phyloP scores from a whole-genome alignment of 1,284 basidiomycete genomes.

The Inonotus hispidus region DNA sequence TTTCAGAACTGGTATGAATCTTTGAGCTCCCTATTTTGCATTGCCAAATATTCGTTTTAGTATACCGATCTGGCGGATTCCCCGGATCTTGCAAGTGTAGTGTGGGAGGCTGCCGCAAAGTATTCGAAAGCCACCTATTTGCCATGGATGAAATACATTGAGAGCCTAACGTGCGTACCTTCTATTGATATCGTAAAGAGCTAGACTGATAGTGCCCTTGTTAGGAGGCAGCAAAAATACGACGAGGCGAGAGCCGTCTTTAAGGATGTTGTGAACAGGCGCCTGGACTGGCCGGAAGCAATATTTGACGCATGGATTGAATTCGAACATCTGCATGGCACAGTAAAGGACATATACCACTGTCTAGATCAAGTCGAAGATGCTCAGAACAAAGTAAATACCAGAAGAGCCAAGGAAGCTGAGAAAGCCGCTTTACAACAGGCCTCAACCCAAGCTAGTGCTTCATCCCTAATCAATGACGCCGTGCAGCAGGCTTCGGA shows the following conservation, averaged over 20 bases:
- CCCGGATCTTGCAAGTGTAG: constrained; percentile 45
- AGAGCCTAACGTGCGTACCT: constrained; percentile 54
- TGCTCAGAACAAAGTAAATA: constrained; percentile 57
- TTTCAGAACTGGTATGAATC: constrained; percentile 62
- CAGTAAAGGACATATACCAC: constrained; percentile 60
- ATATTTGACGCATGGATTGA: constrained; percentile 83
- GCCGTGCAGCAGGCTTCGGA: constrained; percentile 22
- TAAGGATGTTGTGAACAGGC: constrained; percentile 55
- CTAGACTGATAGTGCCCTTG: neutral
- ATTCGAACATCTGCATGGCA: constrained; percentile 84
- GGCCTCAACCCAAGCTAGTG: constrained; percentile 41
- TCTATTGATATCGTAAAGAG: neutral
- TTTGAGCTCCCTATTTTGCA: neutral
- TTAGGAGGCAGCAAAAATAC: constrained; percentile 52
- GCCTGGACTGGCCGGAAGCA: constrained; percentile 89
- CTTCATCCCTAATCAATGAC: constrained; percentile 32
- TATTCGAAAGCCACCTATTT: constrained; percentile 66
- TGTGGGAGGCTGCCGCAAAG: constrained; percentile 61
- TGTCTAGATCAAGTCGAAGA: constrained; percentile 66
- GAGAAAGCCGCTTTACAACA: constrained; percentile 52
- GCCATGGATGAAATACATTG: constrained; percentile 65
- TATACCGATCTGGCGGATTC: constrained; percentile 46
- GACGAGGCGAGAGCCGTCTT: constrained; percentile 63
- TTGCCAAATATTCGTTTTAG: constrained; percentile 23
- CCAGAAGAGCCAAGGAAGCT: constrained; percentile 65